Evolutionary conservation across 768 basidiomycete genomes (phyloP), one percentile per base, ranked within the genome.

Genomic region (Agaricus subrufescens): DNA sequence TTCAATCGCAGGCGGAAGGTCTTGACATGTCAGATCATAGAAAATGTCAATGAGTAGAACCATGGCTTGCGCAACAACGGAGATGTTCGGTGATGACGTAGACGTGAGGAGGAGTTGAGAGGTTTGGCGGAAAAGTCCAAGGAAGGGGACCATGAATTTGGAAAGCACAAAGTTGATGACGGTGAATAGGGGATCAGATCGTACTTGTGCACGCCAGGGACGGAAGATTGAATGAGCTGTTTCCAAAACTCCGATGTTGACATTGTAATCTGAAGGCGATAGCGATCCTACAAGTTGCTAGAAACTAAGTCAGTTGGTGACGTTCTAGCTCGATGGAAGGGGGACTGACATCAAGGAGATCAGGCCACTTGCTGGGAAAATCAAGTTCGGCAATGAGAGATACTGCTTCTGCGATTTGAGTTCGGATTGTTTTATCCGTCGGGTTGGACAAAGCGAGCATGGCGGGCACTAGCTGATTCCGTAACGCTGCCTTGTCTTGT

Each of bases 201-300:
- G 85, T 60, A 94, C 89, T 63, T 89, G 89, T 1, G 92, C 85
- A 44, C 96, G 84, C 96, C 96, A 99, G 46, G 87, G 88, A 43
- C 78, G 82, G 74, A 98, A 98, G 64, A 99, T 98, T 39, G 93
- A 95, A 68, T 98, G 97, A 0, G 94, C 94, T 0, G 94, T 94
- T 66, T 97, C 84, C 44, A 99, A 79, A 8, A 99, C 91, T 47
- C 90, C 91, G 25, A 95, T 76, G 69, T 97, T 98, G 60, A 91
- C 69, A 57, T 86, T 85, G 66, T 92, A 95, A 63, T 96, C 85
- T 2, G 86, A 81, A 3, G 76, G 73, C 2, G 92, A 93, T 12
- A 98, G 80, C 37, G 91, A 93, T 19, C 72, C 67, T 19, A 96
- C 90, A 45, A 99, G 85, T 89, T 94, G 92, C 94, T 97, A 63